phyloP scores from a whole-genome alignment of 2,329 filamentous ascomycete species.

The Alternaria sp. region DNA sequence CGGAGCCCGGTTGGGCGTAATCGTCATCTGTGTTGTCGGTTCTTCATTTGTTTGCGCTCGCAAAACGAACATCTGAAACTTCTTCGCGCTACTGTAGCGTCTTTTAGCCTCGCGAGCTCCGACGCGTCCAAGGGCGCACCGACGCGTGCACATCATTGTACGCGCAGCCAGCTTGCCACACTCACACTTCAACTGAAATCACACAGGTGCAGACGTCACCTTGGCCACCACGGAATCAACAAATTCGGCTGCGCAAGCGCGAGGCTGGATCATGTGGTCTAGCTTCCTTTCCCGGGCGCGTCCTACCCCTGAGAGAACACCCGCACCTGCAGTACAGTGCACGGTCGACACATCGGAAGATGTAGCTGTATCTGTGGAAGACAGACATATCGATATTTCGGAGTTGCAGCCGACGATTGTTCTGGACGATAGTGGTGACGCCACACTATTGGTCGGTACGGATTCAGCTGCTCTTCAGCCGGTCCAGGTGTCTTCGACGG shows the following conservation, averaged over 20 bases:
- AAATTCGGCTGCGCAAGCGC: not conserved
- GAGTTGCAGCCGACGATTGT: constrained; percentile 14
- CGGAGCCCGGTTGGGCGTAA: not conserved
- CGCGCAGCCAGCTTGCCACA: constrained; percentile 6
- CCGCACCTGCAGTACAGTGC: constrained; percentile 3
- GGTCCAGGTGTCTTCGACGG: constrained; percentile 21
- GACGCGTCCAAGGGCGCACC: constrained; percentile 1
- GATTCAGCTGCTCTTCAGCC: constrained; percentile 13
- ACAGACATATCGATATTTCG: constrained; percentile 1
- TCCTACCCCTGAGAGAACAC: constrained; percentile 16
- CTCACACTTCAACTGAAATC: constrained; percentile 6
- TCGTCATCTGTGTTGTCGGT: not conserved
- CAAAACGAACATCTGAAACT: constrained; percentile 4
- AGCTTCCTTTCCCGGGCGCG: constrained; percentile 15
- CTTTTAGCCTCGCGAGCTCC: not conserved
- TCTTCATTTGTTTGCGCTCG: not conserved
- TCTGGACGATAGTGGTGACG: constrained; percentile 18
- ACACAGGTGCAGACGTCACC: constrained; percentile 10
- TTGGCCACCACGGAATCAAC: constrained; percentile 1
- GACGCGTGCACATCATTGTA: constrained; percentile 4
- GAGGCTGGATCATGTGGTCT: constrained; percentile 12
- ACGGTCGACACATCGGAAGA: constrained; percentile 6
- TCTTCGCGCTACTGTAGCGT: not conserved
- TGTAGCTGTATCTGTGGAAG: constrained; percentile 7
- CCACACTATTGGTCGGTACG: constrained; percentile 16